Percentiles rank a stretch among this genome's conserved stretches.
Conservation (phyloP, 768 basidiomycete genomes). For the Phlebiopsis flavidoalba region DNA sequence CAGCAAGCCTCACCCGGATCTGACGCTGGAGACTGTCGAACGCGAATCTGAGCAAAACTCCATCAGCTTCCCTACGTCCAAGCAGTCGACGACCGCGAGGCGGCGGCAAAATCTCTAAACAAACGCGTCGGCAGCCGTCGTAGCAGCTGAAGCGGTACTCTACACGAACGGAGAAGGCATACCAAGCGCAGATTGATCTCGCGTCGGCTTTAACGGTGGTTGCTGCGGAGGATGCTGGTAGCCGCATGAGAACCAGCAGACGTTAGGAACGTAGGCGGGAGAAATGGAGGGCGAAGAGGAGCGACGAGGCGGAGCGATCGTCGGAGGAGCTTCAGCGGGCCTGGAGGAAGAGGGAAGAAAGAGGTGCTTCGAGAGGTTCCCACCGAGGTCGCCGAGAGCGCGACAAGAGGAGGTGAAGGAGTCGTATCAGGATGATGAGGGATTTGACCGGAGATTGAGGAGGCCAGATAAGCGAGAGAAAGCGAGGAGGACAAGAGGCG, state of each 20-base stretch:
- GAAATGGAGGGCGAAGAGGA: not conserved
- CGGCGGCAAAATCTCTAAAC: not conserved
- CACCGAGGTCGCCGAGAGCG: not conserved
- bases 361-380: not conserved
- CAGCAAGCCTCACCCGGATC: not conserved
- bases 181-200: not conserved
- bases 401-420: not conserved
- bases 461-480: constrained; percentile 1
- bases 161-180: not conserved
- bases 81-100: not conserved
- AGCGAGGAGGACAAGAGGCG: not conserved
- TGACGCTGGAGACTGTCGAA: not conserved
- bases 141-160: not conserved
- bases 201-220: not conserved
- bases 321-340: not conserved
- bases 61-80: not conserved
- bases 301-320: not conserved
- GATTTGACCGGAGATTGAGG: not conserved
- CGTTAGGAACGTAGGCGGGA: not conserved
- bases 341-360: not conserved
- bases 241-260: not conserved
- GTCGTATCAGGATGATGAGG: not conserved
- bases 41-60: too few relatives aligned
- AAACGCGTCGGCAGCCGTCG: not conserved
- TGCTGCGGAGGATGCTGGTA: not conserved